Evolutionary conservation across 805 yeast species (phyloP).

Genomic region (Millerago galiae): DNA sequence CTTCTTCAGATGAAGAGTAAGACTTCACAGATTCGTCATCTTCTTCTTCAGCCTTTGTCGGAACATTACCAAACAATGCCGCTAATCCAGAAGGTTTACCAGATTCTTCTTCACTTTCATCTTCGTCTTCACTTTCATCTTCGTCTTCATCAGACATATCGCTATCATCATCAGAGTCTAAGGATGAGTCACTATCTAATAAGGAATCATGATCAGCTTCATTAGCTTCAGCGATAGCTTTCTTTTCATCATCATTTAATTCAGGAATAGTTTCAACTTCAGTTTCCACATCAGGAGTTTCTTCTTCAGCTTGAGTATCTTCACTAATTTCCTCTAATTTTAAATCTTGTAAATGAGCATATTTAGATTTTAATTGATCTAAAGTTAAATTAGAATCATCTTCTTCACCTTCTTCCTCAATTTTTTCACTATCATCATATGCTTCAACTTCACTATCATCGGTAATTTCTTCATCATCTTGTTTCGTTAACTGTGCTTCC

Average conservation of each 20-base stretch:
- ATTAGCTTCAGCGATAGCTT: slow-evolving; percentile 25
- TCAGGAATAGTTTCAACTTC: slow-evolving; percentile 19
- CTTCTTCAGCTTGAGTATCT: slow-evolving; percentile 14
- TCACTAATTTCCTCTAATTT: slow-evolving; percentile 25
- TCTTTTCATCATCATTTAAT: slow-evolving; percentile 17
- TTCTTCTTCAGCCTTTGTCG: slow-evolving; percentile 25
- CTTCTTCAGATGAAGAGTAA: slow-evolving; percentile 19
- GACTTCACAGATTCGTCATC: slow-evolving; percentile 32
- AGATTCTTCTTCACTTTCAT: slow-evolving; percentile 8
- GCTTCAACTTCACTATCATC: slow-evolving; percentile 27
- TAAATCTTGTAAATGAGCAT: slow-evolving; percentile 20
- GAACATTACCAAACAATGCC: slow-evolving; percentile 29
- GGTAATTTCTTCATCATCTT: slow-evolving; percentile 21
- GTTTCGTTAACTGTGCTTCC: slow-evolving; percentile 69
- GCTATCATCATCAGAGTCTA: slow-evolving; percentile 24
- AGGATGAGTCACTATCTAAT: slow-evolving; percentile 26
- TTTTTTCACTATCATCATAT: slow-evolving; percentile 19
- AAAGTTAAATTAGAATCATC: slow-evolving; percentile 25
- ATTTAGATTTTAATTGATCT: slow-evolving; percentile 22
- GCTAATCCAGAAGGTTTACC: slow-evolving; percentile 26
- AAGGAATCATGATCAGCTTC: slow-evolving; percentile 15
- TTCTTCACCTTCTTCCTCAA: slow-evolving; percentile 9
- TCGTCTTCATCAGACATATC: slow-evolving; percentile 21
- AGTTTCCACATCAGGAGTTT: slow-evolving; percentile 14
- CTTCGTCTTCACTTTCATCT: slow-evolving; percentile 16